A percentile compares a stretch with the other conserved stretches of the same genome.
phyloP scores from a whole-genome alignment of 2,329 filamentous ascomycete species.

The Whalleya microplaca region DNA sequence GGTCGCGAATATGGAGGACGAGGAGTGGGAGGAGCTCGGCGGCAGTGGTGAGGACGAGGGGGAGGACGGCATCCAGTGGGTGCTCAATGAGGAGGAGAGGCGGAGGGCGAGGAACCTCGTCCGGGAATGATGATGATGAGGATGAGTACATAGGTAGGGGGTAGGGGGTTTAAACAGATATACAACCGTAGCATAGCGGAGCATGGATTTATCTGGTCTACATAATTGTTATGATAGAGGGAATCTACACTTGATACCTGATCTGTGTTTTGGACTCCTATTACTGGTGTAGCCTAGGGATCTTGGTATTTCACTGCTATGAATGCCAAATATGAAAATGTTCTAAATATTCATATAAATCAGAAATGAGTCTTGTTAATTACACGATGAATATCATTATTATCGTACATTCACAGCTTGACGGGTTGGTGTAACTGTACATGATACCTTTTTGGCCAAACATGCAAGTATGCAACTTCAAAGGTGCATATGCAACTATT shows the following conservation, averaged over 20 bases:
- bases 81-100: constrained; percentile 64
- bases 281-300: too few species aligned
- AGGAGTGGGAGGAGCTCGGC: constrained; percentile 75
- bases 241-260: neutral
- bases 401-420: too few species aligned
- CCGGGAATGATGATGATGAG: constrained; percentile 27
- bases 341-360: too few species aligned
- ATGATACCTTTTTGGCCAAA: too few species aligned
- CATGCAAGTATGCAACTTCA: neutral
- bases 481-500: constrained; percentile 10
- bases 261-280: too few species aligned
- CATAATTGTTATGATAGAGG: constrained; percentile 2
- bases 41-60: constrained; percentile 45
- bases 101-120: constrained; percentile 66
- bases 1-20: constrained; percentile 79
- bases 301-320: too few species aligned
- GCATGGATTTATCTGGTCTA: constrained; percentile 9
- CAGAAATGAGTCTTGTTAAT: too few species aligned
- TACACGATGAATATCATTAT: too few species aligned
- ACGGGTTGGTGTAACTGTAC: too few species aligned
- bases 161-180: too few species aligned
- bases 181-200: constrained; percentile 8
- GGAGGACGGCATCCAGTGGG: constrained; percentile 64
- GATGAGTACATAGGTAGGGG: constrained; percentile 3
- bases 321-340: too few species aligned